phyloP scores from a whole-genome alignment of 2,329 filamentous ascomycete species.

The Claviceps paspali region DNA sequence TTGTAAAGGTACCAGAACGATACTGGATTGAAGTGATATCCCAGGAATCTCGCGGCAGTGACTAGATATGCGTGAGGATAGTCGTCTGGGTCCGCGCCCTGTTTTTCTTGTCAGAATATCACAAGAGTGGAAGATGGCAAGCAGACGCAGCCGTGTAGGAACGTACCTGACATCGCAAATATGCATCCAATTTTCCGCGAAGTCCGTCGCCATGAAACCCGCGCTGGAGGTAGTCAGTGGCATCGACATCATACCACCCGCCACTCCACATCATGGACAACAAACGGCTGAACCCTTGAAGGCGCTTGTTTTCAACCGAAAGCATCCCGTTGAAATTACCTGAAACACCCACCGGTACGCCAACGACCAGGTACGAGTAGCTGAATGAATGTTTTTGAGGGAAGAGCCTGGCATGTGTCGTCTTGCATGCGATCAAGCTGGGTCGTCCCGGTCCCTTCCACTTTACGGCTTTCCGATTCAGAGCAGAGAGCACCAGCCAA shows the following conservation, averaged over 20 bases:
- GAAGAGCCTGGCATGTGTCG: slow-evolving; percentile 50
- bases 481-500: not conserved
- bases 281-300: not conserved
- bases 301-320: slow-evolving; percentile 24
- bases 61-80: slow-evolving; percentile 58
- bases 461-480: not conserved
- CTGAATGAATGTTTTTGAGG: slow-evolving; percentile 53
- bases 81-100: slow-evolving; percentile 41
- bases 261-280: slow-evolving; percentile 3
- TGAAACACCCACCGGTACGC: slow-evolving; percentile 48
- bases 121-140: slow-evolving; percentile 5
- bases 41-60: slow-evolving; percentile 53
- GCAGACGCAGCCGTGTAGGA: not conserved
- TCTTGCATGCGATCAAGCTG: slow-evolving; percentile 48
- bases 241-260: slow-evolving; percentile 43
- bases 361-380: slow-evolving; percentile 56
- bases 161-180: slow-evolving; percentile 40
- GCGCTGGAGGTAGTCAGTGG: slow-evolving; percentile 45
- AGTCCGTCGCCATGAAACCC: slow-evolving; percentile 36
- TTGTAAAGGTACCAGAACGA: slow-evolving; percentile 72
- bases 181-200: slow-evolving; percentile 45
- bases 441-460: slow-evolving; percentile 16
- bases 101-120: slow-evolving; percentile 3
- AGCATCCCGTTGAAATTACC: slow-evolving; percentile 41
- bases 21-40: slow-evolving; percentile 60